Base-by-base conservation (phyloP, 371 early-diverging fungal species). In the Rhizopus delemar region DNA sequence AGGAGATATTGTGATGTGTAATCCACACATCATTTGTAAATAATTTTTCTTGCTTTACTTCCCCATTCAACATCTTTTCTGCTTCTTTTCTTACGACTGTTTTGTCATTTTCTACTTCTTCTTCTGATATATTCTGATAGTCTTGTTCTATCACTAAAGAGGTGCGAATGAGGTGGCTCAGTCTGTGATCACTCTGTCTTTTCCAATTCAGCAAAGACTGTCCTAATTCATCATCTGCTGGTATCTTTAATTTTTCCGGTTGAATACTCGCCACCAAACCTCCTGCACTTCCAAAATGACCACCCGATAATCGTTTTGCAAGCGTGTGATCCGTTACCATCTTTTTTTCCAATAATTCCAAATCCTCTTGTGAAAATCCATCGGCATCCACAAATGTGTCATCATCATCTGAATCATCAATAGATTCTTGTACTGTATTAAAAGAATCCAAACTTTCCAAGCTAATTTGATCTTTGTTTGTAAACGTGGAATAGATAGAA, bases 221-320 rank as follows among this genome's bases (percentile, higher is more conserved):
- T 2, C 70, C 69, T 0, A 64, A 12, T 13, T 59, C 67, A 29
- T 66, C 62, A 36, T 66, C 67, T 8, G 41, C 43, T 8, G 59
- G 46, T 32, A 41, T 35, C 13, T 46, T 46, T 5, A 49, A 38
- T 41, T 49, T 35, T 12, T 48, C 41, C 13, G 58, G 32, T 4
- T 60, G 50, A 16, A 65, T 77, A 51, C 77, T 76, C 7, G 69
- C 15, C 8, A 77, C 57, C 8, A 80, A 63, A 22, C 80, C 77
- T 16, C 80, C 80, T 41, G 77, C 80, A 48, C 75, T 75, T 4
- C 80, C 80, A 60, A 61, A 80, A 54, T 80, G 81, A 9, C 75
- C 77, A 1, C 78, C 81, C 22, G 72, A 71, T 2, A 80, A 58
- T 38, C 81, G 66, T n/a, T 80, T 80, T 2, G 81, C 63, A 9